A percentile compares a stretch with the other conserved stretches of the same genome.
Evolutionary conservation across 352 stramenopile genomes (phyloP).

Genomic region (Globisporangium carolinianum): DNA sequence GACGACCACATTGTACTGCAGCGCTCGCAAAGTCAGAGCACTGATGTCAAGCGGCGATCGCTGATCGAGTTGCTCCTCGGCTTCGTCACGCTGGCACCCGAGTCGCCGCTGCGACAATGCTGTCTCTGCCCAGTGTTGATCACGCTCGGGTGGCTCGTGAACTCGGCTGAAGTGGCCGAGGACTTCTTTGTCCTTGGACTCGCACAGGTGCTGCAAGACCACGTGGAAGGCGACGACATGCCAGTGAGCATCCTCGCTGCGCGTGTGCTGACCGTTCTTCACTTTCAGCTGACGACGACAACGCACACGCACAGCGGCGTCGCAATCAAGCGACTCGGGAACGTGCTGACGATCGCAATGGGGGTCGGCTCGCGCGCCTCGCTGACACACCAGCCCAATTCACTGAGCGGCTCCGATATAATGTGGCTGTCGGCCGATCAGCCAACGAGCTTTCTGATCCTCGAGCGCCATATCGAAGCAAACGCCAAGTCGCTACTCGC

Average conservation of each 20-base stretch:
- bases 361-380: conserved; percentile 1
- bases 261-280: conserved; percentile 6
- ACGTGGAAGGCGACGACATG: not conserved
- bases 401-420: not conserved
- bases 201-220: conserved; percentile 3
- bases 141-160: conserved; percentile 10
- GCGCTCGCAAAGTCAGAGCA: not conserved
- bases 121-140: conserved; percentile 6
- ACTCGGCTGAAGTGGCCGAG: not conserved
- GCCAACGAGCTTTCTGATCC: conserved; percentile 2
- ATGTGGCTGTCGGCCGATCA: conserved; percentile 10
- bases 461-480: conserved; percentile 1
- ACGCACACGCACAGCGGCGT: not conserved
- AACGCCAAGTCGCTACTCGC: not conserved
- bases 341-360: conserved; percentile 10
- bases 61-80: conserved; percentile 8
- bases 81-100: conserved; percentile 3
- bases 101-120: conserved; percentile 4
- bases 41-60: not conserved
- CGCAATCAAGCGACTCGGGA: conserved; percentile 4
- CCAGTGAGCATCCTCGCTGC: conserved; percentile 5
- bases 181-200: conserved; percentile 8
- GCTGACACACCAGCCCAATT: not conserved
- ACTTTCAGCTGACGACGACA: conserved; percentile 9
- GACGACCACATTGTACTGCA: conserved; percentile 4